Evolutionary conservation across 2,329 filamentous ascomycete species (phyloP), one percentile per base, ranked within the genome.

Genomic region (Claviceps cyperi): DNA sequence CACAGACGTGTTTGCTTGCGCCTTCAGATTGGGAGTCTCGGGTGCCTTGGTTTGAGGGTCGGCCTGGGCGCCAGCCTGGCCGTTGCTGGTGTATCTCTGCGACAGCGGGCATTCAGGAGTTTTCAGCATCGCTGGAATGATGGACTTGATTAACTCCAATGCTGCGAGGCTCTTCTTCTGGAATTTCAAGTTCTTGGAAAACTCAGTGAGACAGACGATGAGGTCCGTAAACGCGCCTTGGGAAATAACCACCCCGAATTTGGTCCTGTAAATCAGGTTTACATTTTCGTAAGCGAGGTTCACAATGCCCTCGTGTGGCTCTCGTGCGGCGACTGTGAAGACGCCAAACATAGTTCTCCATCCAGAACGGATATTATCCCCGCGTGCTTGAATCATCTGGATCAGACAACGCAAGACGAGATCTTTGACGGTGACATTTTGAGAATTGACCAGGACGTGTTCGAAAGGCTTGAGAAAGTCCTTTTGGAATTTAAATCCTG

Each of bases 341-440:
- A 96, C 91, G 4, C 91, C 92, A 66, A 99, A 97, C 91, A 99
- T 98, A 19, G 94, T 97, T 63, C 92, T 84, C 92, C 92, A 99
- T 5, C 92, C 92, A 39, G 90, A 96, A 48, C 91, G 83, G 61
- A 99, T 98, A 58, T 97, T 97, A 66, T 96, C 86, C 5, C 94
- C 94, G 51, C 87, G 79, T 35, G 91, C 90, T 69, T 98, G 92
- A 46, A 98, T 95, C 94, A 99, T 98, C 67, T 99, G 94, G 51
- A 96, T 94, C 53, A 99, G 72, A 63, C 94, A 99, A 43, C 91
- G 81, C 22, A 99, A 72, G 44, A 95, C 88, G 84, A 98, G 91
- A 59, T 99, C 92, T 67, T 98, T 98, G 59, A 99, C 92, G 0
- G 86, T 82, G 17, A 95, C 82, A 55, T 92, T 88, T 55, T 76